Conservation (phyloP, 495 filamentous ascomycete genomes). For the Cercophora sp. region DNA sequence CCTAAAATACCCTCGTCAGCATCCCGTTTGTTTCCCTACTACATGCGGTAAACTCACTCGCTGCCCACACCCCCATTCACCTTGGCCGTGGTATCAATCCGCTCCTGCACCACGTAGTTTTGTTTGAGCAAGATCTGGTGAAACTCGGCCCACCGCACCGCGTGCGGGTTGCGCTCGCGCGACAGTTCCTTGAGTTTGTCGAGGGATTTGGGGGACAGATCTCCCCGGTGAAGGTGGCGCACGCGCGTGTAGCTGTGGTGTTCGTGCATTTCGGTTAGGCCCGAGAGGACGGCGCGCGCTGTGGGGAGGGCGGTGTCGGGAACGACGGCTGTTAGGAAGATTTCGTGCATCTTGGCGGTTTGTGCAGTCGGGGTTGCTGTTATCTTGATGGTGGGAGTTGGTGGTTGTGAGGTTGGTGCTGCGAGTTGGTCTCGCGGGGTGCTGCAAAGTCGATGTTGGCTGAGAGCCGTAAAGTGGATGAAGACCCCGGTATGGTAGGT, state of each 20-base stretch:
- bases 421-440: no score
- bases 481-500: no score
- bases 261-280: constrained; percentile 38
- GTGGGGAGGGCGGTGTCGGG: constrained; percentile 28
- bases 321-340: constrained; percentile 39
- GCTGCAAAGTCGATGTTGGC: no score
- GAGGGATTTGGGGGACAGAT: constrained; percentile 15
- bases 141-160: constrained; percentile 35
- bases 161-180: constrained; percentile 23
- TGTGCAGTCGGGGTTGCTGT: no score
- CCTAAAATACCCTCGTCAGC: no score
- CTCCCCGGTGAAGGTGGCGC: constrained; percentile 31
- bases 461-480: no score
- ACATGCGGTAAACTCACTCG: no score
- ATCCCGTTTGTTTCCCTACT: no score
- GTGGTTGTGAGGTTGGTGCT: no score
- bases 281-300: constrained; percentile 37
- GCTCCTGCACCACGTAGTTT: constrained; percentile 37
- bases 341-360: no score
- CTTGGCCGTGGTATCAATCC: constrained; percentile 35
- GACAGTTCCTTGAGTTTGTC: constrained; percentile 29
- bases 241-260: constrained; percentile 32
- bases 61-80: no score
- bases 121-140: constrained; percentile 35
- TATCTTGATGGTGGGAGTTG: no score